Conservation (phyloP, 371 early-diverging fungal genomes). For the Gilbertella persicaria region DNA sequence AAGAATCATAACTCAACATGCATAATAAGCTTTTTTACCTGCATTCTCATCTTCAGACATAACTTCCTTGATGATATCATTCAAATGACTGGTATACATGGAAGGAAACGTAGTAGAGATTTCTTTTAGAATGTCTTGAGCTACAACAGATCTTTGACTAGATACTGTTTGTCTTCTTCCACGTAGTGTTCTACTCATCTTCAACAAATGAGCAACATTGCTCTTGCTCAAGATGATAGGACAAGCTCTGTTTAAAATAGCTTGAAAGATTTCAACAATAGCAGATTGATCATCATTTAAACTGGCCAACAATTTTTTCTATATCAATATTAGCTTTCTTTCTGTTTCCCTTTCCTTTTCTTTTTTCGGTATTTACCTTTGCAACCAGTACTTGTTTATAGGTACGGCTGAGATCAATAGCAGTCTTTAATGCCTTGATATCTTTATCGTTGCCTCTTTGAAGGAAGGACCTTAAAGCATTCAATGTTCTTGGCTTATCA, state of each 20-base stretch:
- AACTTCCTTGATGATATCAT: constrained; percentile 14
- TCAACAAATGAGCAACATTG: constrained; percentile 26
- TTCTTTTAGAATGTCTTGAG: constrained; percentile 32
- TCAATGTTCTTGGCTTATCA: constrained; percentile 49
- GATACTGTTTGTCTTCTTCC: constrained; percentile 21
- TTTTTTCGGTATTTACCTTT: constrained; percentile 21
- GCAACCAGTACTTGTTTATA: constrained; percentile 31
- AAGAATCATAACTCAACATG: background rate
- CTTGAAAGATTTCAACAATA: constrained; percentile 67
- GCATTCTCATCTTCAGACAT: constrained; percentile 9
- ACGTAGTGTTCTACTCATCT: constrained; percentile 7
- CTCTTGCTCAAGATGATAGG: constrained; percentile 51
- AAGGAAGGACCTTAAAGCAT: constrained; percentile 27
- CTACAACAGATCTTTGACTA: constrained; percentile 16
- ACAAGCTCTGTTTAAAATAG: constrained; percentile 64
- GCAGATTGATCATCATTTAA: constrained; percentile 63
- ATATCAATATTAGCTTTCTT: too few relatives aligned
- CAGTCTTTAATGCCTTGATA: constrained; percentile 21
- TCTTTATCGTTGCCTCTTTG: constrained; percentile 22
- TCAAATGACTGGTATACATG: constrained; percentile 14
- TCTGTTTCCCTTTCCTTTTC: background rate
- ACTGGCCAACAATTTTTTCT: constrained; percentile 68
- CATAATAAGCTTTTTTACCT: background rate
- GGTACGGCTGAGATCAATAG: constrained; percentile 22
- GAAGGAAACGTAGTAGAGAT: constrained; percentile 20